Evolutionary conservation across 2,329 filamentous ascomycete species (phyloP), one percentile per base, ranked within the genome.

Genomic region (Penicillium vulpinum): DNA sequence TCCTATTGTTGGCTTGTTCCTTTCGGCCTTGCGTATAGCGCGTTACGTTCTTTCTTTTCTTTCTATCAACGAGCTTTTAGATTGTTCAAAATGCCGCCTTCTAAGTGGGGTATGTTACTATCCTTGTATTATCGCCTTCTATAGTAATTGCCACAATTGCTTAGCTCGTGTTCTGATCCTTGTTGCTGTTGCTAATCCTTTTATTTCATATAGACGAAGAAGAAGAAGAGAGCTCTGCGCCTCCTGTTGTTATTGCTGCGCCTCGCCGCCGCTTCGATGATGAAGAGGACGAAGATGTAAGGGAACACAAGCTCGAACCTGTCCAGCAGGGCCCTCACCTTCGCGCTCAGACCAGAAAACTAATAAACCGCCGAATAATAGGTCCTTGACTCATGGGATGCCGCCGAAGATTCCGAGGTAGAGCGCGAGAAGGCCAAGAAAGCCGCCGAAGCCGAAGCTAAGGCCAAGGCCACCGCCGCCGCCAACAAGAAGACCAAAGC

Each of bases 371-470:
- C 21, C 11, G 21, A 43, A 56, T 13, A 2, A 44, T 63, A 96
- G 88, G 91, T 97, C 56, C 85, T 97, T 71, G 94, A 99, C 59
- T 93, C 91, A 33, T 99, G 94, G 94, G 92, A 97, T 70, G 93
- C 91, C 57, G 92, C 90, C 66, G 94, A 97, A 72, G 94, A 99
- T 79, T 96, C 92, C 60, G 94, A 99, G 70, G 93, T 88, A 68
- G 94, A 99, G 81, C 90, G 92, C 69, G 92, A 97, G 78, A 99
- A 97, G 82, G 90, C 85, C 28, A 90, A 89, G 77, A 94, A 93
- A 80, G 91, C 88, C 49, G 88, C 84, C 6, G 92, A 91, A 71
- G 89, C 86, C 51, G 95, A 96, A 77, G 91, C 89, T 57, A 95
- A 95, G 78, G 92, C 91, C 28, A 91, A 92, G 0, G 92, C 90